Conservation (phyloP, 805 yeast species). For the Wickerhamiella azymoides region DNA sequence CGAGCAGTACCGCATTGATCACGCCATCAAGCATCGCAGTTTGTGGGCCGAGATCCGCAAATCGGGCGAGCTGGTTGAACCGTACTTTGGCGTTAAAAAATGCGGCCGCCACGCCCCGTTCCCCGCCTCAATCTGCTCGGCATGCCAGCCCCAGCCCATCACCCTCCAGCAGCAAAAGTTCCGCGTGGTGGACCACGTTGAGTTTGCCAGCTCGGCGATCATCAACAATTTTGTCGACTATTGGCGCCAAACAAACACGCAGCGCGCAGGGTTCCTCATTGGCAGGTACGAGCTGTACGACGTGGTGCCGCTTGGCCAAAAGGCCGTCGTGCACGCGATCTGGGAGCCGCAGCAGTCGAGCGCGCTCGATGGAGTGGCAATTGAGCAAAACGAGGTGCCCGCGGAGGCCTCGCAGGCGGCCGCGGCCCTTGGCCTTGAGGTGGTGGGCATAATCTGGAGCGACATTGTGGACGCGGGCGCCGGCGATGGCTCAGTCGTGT, state of each 20-base stretch:
- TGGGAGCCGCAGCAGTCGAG: slow-evolving; percentile 86
- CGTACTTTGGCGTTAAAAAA: slow-evolving; percentile 47
- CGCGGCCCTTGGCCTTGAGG: slow-evolving; percentile 43
- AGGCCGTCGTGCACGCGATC: slow-evolving; percentile 86
- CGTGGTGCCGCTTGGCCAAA: slow-evolving; percentile 80
- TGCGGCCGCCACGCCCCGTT: slow-evolving; percentile 87
- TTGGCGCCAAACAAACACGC: slow-evolving; percentile 84
- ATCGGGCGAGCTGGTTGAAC: slow-evolving; percentile 56
- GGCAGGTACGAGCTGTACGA: slow-evolving; percentile 72
- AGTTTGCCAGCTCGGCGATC: slow-evolving; percentile 59
- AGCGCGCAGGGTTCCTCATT: slow-evolving; percentile 71
- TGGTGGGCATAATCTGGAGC: slow-evolving; percentile 77
- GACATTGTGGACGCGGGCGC: slow-evolving; percentile 80
- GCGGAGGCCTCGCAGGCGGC: slow-evolving; percentile 41
- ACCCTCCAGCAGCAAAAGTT: slow-evolving; percentile 80
- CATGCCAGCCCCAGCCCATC: slow-evolving; percentile 93
- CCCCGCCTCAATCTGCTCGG: slow-evolving; percentile 90
- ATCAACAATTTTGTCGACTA: slow-evolving; percentile 75
- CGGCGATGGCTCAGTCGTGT: slow-evolving; percentile 77
- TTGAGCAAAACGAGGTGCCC: slow-evolving; percentile 30
- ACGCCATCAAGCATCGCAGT: slow-evolving; percentile 76
- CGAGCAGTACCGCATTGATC: slow-evolving; percentile 51
- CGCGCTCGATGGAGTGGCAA: slow-evolving; percentile 70
- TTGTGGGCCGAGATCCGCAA: slow-evolving; percentile 73
- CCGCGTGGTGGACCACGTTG: slow-evolving; percentile 97